phyloP scores from a whole-genome alignment of 139 green algal genomes.

The Coccomyxa sp. region DNA sequence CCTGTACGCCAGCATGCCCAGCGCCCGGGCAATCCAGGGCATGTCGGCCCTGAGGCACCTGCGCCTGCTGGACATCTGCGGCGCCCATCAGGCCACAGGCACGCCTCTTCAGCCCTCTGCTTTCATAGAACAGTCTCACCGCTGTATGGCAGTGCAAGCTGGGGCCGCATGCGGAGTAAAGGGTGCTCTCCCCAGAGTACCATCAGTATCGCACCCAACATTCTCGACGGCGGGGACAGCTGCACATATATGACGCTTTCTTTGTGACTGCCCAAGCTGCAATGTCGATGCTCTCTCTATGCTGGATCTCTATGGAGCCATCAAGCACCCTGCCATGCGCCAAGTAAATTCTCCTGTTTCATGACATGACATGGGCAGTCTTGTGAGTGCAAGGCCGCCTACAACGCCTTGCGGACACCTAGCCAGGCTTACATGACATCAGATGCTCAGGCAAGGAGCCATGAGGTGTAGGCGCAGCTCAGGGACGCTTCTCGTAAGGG shows the following conservation, averaged over 20 bases:
- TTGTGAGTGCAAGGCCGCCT: too few relatives aligned
- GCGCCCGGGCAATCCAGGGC: background rate
- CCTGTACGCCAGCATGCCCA: constrained; percentile 17
- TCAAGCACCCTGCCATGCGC: too few relatives aligned
- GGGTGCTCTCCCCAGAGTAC: too few relatives aligned
- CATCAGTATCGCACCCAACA: background rate
- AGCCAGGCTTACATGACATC: background rate
- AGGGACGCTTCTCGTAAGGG: background rate
- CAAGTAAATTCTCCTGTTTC: too few relatives aligned
- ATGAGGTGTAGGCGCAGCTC: background rate
- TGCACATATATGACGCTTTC: background rate
- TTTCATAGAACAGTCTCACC: background rate
- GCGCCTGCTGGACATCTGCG: constrained; percentile 15
- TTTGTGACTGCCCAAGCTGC: background rate
- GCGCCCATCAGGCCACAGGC: constrained; percentile 7
- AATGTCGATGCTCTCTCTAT: too few relatives aligned
- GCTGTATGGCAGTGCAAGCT: background rate
- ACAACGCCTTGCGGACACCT: too few relatives aligned
- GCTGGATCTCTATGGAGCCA: too few relatives aligned
- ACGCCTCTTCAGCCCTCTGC: background rate
- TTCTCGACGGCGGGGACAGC: background rate
- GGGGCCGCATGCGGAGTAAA: too few relatives aligned
- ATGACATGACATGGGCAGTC: too few relatives aligned
- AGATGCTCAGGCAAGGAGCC: background rate
- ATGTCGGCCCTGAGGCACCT: background rate